Evolutionary conservation across 106 monocot genomes (phyloP).

Genomic region (Xerophyta viscosa): DNA sequence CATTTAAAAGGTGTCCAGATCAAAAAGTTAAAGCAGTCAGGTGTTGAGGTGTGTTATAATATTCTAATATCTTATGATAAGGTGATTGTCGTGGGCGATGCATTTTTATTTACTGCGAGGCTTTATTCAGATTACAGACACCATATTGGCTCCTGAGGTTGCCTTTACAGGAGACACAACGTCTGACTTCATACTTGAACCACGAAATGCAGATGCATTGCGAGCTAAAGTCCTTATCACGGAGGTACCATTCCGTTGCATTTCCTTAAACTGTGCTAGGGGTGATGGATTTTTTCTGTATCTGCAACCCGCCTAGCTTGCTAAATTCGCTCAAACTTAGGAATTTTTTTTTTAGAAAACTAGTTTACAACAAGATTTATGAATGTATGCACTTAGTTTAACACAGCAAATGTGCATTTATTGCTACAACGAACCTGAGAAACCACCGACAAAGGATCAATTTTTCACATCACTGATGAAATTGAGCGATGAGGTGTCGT

Average conservation of each 20-base stretch:
- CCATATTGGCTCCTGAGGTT: slow-evolving; percentile 86
- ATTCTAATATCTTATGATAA: background rate
- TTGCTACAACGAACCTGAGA: no score
- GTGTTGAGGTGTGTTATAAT: slow-evolving; percentile 54
- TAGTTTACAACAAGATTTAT: no score
- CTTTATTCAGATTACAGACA: slow-evolving; percentile 76
- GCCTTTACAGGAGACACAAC: slow-evolving; percentile 95
- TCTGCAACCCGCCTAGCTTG: no score
- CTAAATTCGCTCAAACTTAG: no score
- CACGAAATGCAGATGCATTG: slow-evolving; percentile 91
- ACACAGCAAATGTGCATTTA: no score
- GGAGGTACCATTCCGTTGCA: slow-evolving; percentile 37
- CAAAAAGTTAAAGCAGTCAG: slow-evolving; percentile 77
- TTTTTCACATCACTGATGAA: no score
- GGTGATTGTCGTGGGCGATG: background rate
- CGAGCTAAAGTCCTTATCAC: slow-evolving; percentile 96
- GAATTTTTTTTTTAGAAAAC: no score
- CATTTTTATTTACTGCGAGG: background rate
- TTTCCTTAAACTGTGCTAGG: background rate
- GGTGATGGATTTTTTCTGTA: no score
- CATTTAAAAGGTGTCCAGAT: slow-evolving; percentile 79
- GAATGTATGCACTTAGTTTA: no score
- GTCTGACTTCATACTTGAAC: slow-evolving; percentile 91
- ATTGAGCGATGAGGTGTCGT: no score
- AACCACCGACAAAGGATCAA: no score